phyloP scores from a whole-genome alignment of 371 early-diverging fungal genomes.

The Parasitella parasitica region DNA sequence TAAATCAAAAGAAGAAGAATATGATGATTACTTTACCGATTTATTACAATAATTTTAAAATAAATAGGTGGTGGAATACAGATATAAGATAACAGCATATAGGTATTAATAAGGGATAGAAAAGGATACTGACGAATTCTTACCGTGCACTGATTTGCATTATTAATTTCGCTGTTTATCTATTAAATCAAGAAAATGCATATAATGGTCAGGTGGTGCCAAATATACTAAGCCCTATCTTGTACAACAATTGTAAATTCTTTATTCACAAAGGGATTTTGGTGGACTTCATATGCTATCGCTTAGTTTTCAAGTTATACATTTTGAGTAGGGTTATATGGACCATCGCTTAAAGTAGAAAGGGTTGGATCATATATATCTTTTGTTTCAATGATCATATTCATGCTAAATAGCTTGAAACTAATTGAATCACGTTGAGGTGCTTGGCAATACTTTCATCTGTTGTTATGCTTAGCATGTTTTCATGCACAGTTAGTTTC shows the following conservation, averaged over 20 bases:
- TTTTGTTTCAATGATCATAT: background rate
- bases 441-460: background rate
- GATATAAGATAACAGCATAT: too few relatives aligned
- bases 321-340: background rate
- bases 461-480: background rate
- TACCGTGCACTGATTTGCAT: too few relatives aligned
- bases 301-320: background rate
- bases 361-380: background rate
- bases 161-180: too few relatives aligned
- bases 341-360: too few relatives aligned
- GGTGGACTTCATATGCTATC: background rate
- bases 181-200: too few relatives aligned
- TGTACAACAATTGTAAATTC: background rate
- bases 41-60: slow-evolving; percentile 30
- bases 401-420: background rate
- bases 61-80: too few relatives aligned
- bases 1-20: slow-evolving; percentile 46
- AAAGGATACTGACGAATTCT: too few relatives aligned
- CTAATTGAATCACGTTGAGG: background rate
- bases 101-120: too few relatives aligned
- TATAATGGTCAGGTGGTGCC: background rate
- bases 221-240: background rate
- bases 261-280: too few relatives aligned
- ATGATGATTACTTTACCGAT: slow-evolving; percentile 52
- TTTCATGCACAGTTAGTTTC: background rate